Conservation (phyloP, 1,284 basidiomycete genomes). For the Irpex sp. region DNA sequence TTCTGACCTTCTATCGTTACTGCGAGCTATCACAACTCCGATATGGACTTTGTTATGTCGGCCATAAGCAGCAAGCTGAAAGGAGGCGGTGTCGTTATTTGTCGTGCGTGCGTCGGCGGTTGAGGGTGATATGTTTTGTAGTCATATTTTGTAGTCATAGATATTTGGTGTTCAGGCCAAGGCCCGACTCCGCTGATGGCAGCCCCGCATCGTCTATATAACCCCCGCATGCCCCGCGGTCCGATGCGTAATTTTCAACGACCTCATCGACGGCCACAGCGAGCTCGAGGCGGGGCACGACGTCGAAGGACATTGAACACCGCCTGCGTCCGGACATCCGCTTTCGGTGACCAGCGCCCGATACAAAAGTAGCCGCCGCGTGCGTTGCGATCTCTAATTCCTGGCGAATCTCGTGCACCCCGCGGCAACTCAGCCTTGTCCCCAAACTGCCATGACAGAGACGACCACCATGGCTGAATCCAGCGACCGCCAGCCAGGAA, state of each 20-base stretch:
- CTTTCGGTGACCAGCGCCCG: conserved; percentile 4
- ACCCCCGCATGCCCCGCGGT: neutral
- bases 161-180: neutral
- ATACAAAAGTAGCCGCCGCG: conserved; percentile 11
- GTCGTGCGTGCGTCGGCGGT: neutral
- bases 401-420: conserved; percentile 17
- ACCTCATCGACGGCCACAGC: neutral
- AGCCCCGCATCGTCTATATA: neutral
- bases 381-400: conserved; percentile 10
- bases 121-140: neutral
- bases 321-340: neutral
- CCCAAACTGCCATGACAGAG: conserved; percentile 48
- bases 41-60: neutral
- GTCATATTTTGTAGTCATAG: neutral
- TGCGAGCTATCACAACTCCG: neutral
- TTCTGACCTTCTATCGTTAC: neutral
- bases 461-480: conserved; percentile 42
- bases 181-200: neutral
- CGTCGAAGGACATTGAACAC: neutral
- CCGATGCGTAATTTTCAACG: neutral
- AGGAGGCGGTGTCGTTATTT: conserved; percentile 9
- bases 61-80: conserved; percentile 13
- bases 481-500: conserved; percentile 42
- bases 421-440: conserved; percentile 13
- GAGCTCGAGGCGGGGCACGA: conserved; percentile 7